A percentile compares a stretch with the other conserved stretches of the same genome.
phyloP scores from a whole-genome alignment of 2,329 filamentous ascomycete genomes.

The Gremmenia infestans region DNA sequence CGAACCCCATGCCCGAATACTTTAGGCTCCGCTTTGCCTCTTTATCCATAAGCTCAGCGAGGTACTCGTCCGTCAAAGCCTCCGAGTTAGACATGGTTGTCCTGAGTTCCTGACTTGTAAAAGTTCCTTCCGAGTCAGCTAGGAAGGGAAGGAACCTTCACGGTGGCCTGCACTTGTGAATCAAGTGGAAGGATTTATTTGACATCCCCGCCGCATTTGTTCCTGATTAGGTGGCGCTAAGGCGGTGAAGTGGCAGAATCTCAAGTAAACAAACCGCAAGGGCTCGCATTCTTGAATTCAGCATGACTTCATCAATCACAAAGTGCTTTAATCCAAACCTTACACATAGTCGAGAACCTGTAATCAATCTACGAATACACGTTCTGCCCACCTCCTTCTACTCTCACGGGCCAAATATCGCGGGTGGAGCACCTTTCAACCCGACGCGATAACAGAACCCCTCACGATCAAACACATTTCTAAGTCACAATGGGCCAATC shows the following conservation, averaged over 20 bases:
- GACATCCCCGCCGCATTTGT: neutral
- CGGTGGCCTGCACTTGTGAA: neutral
- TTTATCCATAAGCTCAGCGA: slow-evolving; percentile 71
- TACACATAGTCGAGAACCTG: too few species aligned
- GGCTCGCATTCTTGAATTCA: neutral
- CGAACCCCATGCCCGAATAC: slow-evolving; percentile 70
- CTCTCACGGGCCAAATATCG: neutral
- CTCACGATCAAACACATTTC: neutral
- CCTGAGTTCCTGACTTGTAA: neutral
- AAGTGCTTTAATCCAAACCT: neutral
- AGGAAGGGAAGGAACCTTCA: neutral
- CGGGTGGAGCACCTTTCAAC: neutral
- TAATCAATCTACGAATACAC: too few species aligned
- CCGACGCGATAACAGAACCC: neutral
- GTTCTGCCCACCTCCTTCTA: neutral
- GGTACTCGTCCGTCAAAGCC: slow-evolving; percentile 68
- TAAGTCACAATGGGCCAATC: slow-evolving; percentile 19
- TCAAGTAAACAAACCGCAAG: slow-evolving; percentile 17
- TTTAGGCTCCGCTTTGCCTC: slow-evolving; percentile 71
- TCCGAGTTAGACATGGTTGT: slow-evolving; percentile 31
- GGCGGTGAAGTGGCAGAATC: slow-evolving; percentile 7
- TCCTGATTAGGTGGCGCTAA: neutral
- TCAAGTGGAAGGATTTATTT: neutral
- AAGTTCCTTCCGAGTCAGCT: neutral
- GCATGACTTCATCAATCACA: neutral